These are phyloP conservation scores for Hirsutella thompsonii DNA, from an alignment of 2,329 filamentous ascomycete species.

Conservation along the genomic window DNA sequence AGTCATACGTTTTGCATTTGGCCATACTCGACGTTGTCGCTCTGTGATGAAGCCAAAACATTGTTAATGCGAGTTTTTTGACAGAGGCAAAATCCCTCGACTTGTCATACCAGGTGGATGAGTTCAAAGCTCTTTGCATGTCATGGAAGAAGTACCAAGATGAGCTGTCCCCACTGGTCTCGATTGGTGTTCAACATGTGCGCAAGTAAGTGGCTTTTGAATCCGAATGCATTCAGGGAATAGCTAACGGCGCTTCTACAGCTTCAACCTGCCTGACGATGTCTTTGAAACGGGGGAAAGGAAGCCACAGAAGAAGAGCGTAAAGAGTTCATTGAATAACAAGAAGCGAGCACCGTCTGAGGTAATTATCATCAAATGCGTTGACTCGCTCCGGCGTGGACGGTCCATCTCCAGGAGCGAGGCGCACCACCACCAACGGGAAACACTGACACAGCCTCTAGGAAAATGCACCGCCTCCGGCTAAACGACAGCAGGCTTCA, in stretches of 20 bases:
- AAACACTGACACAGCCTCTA: constrained; percentile 15
- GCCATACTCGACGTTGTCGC: too few species aligned
- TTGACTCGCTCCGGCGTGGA: constrained; percentile 3
- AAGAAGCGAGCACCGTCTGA: constrained; percentile 38
- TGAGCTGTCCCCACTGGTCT: constrained; percentile 47
- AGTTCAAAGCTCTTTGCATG: constrained; percentile 75
- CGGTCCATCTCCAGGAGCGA: constrained; percentile 2
- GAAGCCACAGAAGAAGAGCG: constrained; percentile 48
- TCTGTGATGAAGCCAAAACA: neutral
- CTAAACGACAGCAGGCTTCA: constrained; percentile 28
- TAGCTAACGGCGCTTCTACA: constrained; percentile 23
- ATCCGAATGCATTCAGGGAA: neutral
- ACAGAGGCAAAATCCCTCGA: constrained; percentile 59
- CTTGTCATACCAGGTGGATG: constrained; percentile 67
- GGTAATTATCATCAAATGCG: constrained; percentile 19
- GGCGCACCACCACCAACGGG: neutral
- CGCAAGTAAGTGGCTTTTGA: constrained; percentile 54
- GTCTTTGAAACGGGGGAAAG: constrained; percentile 73
- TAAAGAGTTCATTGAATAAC: constrained; percentile 23
- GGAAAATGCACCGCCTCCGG: constrained; percentile 23
- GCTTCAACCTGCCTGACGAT: constrained; percentile 78
- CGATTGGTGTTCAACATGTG: constrained; percentile 69
- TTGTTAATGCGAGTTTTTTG: constrained; percentile 15
- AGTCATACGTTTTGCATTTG: too few species aligned
- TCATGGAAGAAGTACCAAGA: constrained; percentile 63